Conservation (phyloP, 805 yeast genomes). For the Blastobotrys chiropterorum region DNA sequence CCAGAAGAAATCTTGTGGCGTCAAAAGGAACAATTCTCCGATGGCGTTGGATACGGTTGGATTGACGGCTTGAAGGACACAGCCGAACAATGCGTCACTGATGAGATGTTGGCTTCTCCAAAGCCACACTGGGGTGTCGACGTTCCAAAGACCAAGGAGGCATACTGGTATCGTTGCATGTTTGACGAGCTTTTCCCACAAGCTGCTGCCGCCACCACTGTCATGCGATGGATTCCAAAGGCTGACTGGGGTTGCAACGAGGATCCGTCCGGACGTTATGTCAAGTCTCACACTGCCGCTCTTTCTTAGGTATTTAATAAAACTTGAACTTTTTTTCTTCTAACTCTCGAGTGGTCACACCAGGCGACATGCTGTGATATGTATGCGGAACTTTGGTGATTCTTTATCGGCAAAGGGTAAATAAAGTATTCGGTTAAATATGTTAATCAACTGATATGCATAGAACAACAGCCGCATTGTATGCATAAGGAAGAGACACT, state of each 20-base stretch:
- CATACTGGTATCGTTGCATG: slow-evolving; percentile 97
- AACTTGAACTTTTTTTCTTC: neutral
- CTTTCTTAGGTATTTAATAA: slow-evolving; percentile 3
- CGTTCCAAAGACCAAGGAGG: slow-evolving; percentile 95
- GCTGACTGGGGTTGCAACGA: slow-evolving; percentile 99
- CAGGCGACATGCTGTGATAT: too few species aligned
- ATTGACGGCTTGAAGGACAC: slow-evolving; percentile 95
- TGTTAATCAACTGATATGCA: too few species aligned
- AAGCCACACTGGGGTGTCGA: slow-evolving; percentile 96
- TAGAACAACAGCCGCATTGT: too few species aligned
- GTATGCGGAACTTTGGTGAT: too few species aligned
- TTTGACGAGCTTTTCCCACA: slow-evolving; percentile 90
- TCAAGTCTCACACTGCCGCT: slow-evolving; percentile 58
- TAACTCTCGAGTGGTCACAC: too few species aligned
- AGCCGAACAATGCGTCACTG: slow-evolving; percentile 79
- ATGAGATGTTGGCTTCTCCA: slow-evolving; percentile 85
- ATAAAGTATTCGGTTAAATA: too few species aligned
- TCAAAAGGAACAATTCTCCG: slow-evolving; percentile 99
- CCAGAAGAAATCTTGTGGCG: slow-evolving; percentile 98
- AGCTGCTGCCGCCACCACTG: slow-evolving; percentile 90
- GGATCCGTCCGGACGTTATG: slow-evolving; percentile 97
- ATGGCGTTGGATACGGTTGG: slow-evolving; percentile 99
- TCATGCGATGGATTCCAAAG: slow-evolving; percentile 99
- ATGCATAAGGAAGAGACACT: too few species aligned
- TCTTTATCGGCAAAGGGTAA: too few species aligned